Percentiles rank a stretch among this genome's conserved stretches.
Evolutionary conservation across 768 basidiomycete genomes (phyloP).

Genomic region (Pisolithus marmoratus): DNA sequence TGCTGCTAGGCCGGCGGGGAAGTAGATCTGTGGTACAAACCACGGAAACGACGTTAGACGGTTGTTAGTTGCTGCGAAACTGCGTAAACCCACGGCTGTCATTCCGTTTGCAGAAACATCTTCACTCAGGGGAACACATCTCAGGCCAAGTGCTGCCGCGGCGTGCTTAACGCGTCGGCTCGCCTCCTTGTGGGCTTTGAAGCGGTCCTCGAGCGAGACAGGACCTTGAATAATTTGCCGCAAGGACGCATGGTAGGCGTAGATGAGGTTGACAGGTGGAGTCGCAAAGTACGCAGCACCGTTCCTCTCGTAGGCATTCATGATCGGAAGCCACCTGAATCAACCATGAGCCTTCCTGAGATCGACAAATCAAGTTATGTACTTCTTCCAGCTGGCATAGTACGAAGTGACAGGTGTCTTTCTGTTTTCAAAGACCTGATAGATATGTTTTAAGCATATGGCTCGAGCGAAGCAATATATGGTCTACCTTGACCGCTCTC

Average conservation of each 20-base stretch:
- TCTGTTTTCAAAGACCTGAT: constrained; percentile 10
- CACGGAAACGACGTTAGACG: not conserved
- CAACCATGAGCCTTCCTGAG: not conserved
- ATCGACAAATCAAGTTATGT: constrained; percentile 9
- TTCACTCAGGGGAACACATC: constrained; percentile 58
- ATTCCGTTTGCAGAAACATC: constrained; percentile 85
- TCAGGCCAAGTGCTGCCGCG: constrained; percentile 63
- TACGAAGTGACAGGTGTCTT: constrained; percentile 61
- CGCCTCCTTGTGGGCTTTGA: constrained; percentile 66
- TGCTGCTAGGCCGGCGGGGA: constrained; percentile 74
- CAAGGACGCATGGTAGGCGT: constrained; percentile 84
- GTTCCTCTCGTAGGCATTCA: constrained; percentile 87
- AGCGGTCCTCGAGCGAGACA: constrained; percentile 71
- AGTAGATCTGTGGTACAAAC: constrained; percentile 52
- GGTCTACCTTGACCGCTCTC: constrained; percentile 60
- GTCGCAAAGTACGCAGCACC: constrained; percentile 89
- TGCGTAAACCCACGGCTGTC: constrained; percentile 65
- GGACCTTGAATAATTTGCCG: constrained; percentile 55
- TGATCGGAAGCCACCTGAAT: constrained; percentile 81
- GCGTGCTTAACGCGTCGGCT: constrained; percentile 65
- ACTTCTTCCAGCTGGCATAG: constrained; percentile 90
- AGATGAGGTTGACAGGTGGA: constrained; percentile 90
- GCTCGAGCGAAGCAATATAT: not conserved
- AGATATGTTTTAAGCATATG: not conserved
- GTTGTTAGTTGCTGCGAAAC: not conserved